Percentiles rank a stretch among this genome's conserved stretches.
phyloP scores from a whole-genome alignment of 139 green algal genomes.

The Spirogloea muscicola region DNA sequence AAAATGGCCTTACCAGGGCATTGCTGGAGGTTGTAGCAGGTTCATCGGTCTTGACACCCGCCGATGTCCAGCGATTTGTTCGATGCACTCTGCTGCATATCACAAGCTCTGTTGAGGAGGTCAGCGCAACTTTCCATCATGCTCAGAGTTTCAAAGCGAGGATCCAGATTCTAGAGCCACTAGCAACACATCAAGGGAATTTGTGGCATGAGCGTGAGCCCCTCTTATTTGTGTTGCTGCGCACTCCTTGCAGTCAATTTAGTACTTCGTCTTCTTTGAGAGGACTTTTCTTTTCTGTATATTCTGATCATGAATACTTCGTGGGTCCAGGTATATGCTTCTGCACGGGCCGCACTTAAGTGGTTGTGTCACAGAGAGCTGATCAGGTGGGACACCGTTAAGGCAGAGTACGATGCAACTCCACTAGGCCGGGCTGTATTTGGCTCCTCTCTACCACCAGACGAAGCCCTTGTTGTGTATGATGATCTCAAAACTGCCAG shows the following conservation, averaged over 20 bases:
- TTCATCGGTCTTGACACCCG: conserved; percentile 23
- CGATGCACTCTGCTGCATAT: conserved; percentile 29
- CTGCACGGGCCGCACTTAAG: conserved; percentile 1
- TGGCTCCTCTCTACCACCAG: conserved; percentile 26
- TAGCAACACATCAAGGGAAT: too few species aligned
- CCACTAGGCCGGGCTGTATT: conserved; percentile 33
- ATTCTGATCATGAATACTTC: too few species aligned
- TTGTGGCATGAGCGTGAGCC: too few species aligned
- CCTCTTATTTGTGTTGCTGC: too few species aligned
- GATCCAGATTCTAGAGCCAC: too few species aligned
- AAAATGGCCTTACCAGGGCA: conserved; percentile 20
- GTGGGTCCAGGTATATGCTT: conserved; percentile 30
- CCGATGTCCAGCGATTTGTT: conserved; percentile 38
- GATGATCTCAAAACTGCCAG: conserved; percentile 15
- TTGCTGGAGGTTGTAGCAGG: conserved; percentile 38
- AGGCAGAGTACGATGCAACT: conserved; percentile 1
- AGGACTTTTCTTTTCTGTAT: too few species aligned
- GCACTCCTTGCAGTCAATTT: too few species aligned
- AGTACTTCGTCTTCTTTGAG: too few species aligned
- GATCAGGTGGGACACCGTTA: conserved; percentile 17
- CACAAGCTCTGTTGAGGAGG: conserved; percentile 17
- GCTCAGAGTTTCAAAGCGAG: too few species aligned
- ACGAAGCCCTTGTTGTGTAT: conserved; percentile 42
- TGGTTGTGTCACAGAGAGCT: conserved; percentile 21
- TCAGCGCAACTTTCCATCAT: too few species aligned